phyloP scores from a whole-genome alignment of 2,329 filamentous ascomycete species.

The Didymosphaeria variabile region DNA sequence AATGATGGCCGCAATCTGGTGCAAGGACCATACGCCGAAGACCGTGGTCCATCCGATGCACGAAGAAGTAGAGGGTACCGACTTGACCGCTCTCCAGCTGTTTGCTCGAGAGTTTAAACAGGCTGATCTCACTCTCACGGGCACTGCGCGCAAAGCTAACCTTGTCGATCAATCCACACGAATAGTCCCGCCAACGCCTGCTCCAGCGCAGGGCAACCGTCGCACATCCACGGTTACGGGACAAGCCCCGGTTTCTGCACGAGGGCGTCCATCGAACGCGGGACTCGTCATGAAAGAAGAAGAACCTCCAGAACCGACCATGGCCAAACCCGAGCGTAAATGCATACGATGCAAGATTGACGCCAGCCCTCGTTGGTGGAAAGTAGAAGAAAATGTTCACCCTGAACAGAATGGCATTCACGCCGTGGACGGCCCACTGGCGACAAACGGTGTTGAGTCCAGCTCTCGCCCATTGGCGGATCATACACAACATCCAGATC shows the following conservation, averaged over 20 bases:
- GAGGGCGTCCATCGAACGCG: slow-evolving; percentile 46
- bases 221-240: slow-evolving; percentile 52
- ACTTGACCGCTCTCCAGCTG: slow-evolving; percentile 82
- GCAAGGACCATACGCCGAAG: slow-evolving; percentile 82
- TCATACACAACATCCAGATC: slow-evolving; percentile 27
- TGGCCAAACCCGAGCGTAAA: slow-evolving; percentile 44
- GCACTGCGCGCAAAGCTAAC: slow-evolving; percentile 91
- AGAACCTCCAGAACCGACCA: slow-evolving; percentile 41
- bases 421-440: slow-evolving; percentile 32
- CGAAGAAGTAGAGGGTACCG: slow-evolving; percentile 75
- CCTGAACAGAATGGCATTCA: slow-evolving; percentile 20
- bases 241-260: slow-evolving; percentile 44
- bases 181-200: slow-evolving; percentile 45
- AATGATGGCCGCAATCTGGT: slow-evolving; percentile 90
- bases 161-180: slow-evolving; percentile 73
- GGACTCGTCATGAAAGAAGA: slow-evolving; percentile 50
- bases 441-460: slow-evolving; percentile 32
- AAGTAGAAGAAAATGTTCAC: slow-evolving; percentile 32
- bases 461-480: slow-evolving; percentile 25
- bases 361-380: slow-evolving; percentile 71
- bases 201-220: slow-evolving; percentile 42
- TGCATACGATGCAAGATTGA: slow-evolving; percentile 65
- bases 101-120: slow-evolving; percentile 94
- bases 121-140: slow-evolving; percentile 87
- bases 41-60: slow-evolving; percentile 79